Evolutionary conservation across 495 filamentous ascomycete genomes (phyloP), one percentile per base, ranked within the genome.

Genomic region (Clavariopsis aquatica): DNA sequence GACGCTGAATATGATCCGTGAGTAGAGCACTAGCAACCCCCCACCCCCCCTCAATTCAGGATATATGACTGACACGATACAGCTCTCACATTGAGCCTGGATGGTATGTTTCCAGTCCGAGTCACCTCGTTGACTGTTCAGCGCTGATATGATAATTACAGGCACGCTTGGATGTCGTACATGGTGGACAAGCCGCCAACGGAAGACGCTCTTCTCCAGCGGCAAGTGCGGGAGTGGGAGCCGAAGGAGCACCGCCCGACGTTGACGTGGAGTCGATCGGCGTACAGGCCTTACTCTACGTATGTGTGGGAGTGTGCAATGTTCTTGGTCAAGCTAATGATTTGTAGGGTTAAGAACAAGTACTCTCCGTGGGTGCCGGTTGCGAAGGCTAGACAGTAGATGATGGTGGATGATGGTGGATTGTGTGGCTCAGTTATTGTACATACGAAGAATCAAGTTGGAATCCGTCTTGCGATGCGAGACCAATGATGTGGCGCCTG

Each of bases 101-200:
- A 79, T 98, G 94, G 88, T 89, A 79, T 76, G 79, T 19, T 38
- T 15, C n/a, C 29, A 4, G 27, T 31, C 20, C 41, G n/a, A 36
- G 51, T 8, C 28, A 31, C 20, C 26, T 53, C 29, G 19, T 3
- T 9, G 28, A 20, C 6, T 34, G 31, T 5, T 20, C n/a, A 15
- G 7, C 24, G 34, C 51, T 34, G 15, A 15, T 27, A 47, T 61
- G 22, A 62, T 53, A 43, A 24, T 61, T 64, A 36, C 9, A 89
- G 86, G 93, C 94, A 98, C 77, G 90, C 91, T 23, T 99, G 94
- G 94, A 91, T 98, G 70, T 88, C 90, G 49, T 97, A 99, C 78
- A 78, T 89, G 77, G 87, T 95, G 60, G 92, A 98, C 76, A 87
- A 91, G 74, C 88, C 93, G 24, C 94, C 94, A 4, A 82, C 80